These are phyloP conservation scores for Truncatella angustata DNA, from an alignment of 2,329 filamentous ascomycete genomes.

Conservation along the genomic window DNA sequence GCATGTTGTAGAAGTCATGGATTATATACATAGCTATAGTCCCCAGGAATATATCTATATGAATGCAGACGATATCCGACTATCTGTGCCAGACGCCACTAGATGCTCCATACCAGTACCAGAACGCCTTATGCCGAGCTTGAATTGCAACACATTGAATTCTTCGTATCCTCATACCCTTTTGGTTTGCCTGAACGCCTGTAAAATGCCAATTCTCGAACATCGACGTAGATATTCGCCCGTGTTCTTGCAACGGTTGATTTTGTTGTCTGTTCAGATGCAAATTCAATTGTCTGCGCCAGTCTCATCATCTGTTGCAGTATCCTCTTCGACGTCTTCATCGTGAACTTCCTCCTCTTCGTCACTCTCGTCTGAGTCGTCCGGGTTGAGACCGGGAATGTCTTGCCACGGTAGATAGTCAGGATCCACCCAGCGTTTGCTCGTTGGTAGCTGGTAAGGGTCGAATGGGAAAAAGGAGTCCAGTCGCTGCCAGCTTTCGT, in stretches of 20 bases:
- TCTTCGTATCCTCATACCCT: background rate
- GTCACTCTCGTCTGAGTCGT: slow-evolving; percentile 53
- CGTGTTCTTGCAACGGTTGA: too few relatives aligned
- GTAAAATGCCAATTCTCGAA: slow-evolving; percentile 14
- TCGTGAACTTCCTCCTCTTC: slow-evolving; percentile 42
- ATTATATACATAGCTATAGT: background rate
- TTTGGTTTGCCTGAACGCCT: slow-evolving; percentile 7
- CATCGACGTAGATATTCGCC: too few relatives aligned
- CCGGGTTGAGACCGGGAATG: slow-evolving; percentile 65
- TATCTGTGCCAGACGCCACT: background rate
- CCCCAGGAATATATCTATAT: background rate
- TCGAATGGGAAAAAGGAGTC: slow-evolving; percentile 98
- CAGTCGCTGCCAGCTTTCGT: slow-evolving; percentile 79
- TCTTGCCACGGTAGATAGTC: slow-evolving; percentile 82
- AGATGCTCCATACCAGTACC: background rate
- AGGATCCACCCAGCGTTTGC: slow-evolving; percentile 81
- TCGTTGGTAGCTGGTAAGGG: slow-evolving; percentile 86
- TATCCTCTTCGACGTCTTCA: slow-evolving; percentile 46
- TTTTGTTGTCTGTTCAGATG: too few relatives aligned
- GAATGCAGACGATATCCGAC: background rate
- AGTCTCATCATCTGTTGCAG: slow-evolving; percentile 48
- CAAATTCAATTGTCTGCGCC: slow-evolving; percentile 40
- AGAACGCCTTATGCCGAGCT: background rate
- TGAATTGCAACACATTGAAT: background rate
- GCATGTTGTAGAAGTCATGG: too few relatives aligned